A percentile compares a stretch with the other conserved stretches of the same genome.
Conservation (phyloP, 1,139 yeast species). For the Nadsonia starkeyi-henricii region DNA sequence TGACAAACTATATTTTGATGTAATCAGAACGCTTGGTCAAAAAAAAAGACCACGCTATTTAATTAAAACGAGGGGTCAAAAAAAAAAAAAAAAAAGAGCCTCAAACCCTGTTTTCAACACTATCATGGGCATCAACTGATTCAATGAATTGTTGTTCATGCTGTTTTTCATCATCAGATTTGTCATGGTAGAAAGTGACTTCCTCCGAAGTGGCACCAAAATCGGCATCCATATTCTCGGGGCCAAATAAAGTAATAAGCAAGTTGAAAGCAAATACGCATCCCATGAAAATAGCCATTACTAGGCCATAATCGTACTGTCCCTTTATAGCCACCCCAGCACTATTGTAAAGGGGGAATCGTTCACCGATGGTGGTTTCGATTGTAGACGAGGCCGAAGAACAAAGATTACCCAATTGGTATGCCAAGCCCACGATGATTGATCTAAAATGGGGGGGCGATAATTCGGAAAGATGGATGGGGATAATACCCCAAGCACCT, state of each 20-base stretch:
- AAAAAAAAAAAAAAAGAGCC: too few relatives aligned
- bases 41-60: too few relatives aligned
- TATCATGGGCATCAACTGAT: neutral
- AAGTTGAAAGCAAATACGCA: slow-evolving; percentile 56
- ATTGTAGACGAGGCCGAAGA: slow-evolving; percentile 77
- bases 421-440: slow-evolving; percentile 59
- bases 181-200: neutral
- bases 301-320: slow-evolving; percentile 40
- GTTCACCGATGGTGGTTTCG: slow-evolving; percentile 59
- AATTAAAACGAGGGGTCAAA: too few relatives aligned
- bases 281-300: slow-evolving; percentile 75
- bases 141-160: neutral
- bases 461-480: slow-evolving; percentile 62
- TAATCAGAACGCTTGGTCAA: too few relatives aligned
- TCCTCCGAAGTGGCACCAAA: neutral
- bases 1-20: too few relatives aligned
- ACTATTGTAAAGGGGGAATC: slow-evolving; percentile 37
- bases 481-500: slow-evolving; percentile 83
- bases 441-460: slow-evolving; percentile 69
- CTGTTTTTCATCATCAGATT: neutral
- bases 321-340: slow-evolving; percentile 21
- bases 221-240: slow-evolving; percentile 42
- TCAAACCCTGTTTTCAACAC: neutral
- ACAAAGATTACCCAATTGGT: slow-evolving; percentile 74
- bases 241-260: slow-evolving; percentile 50